Evolutionary conservation across 2,329 filamentous ascomycete genomes (phyloP).

Genomic region (Xylaria digitata): DNA sequence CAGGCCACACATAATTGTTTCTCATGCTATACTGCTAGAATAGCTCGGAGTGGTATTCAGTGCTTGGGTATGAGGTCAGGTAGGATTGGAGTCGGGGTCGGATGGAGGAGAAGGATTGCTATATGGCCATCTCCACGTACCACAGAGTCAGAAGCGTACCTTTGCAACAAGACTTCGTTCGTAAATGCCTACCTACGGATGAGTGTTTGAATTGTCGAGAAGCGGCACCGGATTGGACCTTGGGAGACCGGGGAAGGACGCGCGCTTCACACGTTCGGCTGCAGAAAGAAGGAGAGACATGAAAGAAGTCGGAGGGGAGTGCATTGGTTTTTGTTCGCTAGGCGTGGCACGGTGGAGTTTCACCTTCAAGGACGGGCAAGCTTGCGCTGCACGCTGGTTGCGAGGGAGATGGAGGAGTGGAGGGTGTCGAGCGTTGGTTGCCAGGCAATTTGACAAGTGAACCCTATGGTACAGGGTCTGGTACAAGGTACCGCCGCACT

Average conservation of each 20-base stretch:
- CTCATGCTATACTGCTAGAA: too few relatives aligned
- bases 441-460: constrained; percentile 43
- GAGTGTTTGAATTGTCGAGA: constrained; percentile 40
- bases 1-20: not conserved
- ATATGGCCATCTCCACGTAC: constrained; percentile 21
- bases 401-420: constrained; percentile 44
- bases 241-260: constrained; percentile 33
- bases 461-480: constrained; percentile 4
- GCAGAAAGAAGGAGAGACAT: constrained; percentile 39
- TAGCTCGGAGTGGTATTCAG: constrained; percentile 1
- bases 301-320: constrained; percentile 42
- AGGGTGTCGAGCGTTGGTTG: constrained; percentile 38
- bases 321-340: constrained; percentile 48
- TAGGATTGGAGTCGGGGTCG: constrained; percentile 18
- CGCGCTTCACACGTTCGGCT: constrained; percentile 45
- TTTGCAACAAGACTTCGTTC: constrained; percentile 38
- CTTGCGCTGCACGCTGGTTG: constrained; percentile 41
- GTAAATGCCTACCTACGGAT: constrained; percentile 40
- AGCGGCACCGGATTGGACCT: constrained; percentile 42
- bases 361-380: constrained; percentile 33
- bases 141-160: constrained; percentile 29
- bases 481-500: constrained; percentile 16
- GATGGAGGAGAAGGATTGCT: constrained; percentile 3
- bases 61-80: constrained; percentile 9
- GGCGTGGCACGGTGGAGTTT: constrained; percentile 43